Base-by-base conservation (phyloP, 2,329 filamentous ascomycete species). In the Orbilia oligospora region DNA sequence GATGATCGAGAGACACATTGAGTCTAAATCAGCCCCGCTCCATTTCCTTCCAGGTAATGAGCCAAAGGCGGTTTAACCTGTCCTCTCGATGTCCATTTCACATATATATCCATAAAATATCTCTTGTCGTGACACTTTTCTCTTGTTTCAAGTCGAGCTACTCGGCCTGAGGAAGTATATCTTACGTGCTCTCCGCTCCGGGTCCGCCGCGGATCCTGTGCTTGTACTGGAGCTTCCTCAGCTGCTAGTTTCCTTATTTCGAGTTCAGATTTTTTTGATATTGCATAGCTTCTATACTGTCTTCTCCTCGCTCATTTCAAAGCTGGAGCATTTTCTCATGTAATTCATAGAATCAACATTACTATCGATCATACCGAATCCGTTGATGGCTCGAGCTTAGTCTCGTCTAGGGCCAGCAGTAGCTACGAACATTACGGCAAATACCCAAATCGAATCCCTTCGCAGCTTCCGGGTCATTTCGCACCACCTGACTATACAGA, bases 331-430 rank as follows among this genome's bases (percentile, higher is more conserved):
- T 77, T 41, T 77, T 77, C 73, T 77, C 73, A 77, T 77, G 73
- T 77, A 79, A 71, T 71, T 76, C 66, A 69, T 63, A 82, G 81
- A 73, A 81, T 82, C 71, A 82, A 82, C 72, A 82, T 82, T 73
- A 82, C 80, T 56, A 82, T 82, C 75, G 81, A 82, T 76, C 81
- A 82, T 71, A 81, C 81, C 61, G 82, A 81, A 55, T 82, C 81
- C 67, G 82, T 81, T 67, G 80, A 82, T 80, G 81, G 80, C 71
- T 79, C 76, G 65, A 81, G 81, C 49, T 82, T 81, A 56, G 79
- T 80, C 48, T 82, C 81, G 68, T 82, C 81, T 66, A 71, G 71
- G 56, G 76, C 80, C 30, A 81, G 80, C 51, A 81, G 80, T 76
- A 80, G 80, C 66, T 81, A 80, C 65, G 77, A 82, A 49, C 72